phyloP scores from a whole-genome alignment of 768 basidiomycete species.

The Phlebiopsis flavidoalba region DNA sequence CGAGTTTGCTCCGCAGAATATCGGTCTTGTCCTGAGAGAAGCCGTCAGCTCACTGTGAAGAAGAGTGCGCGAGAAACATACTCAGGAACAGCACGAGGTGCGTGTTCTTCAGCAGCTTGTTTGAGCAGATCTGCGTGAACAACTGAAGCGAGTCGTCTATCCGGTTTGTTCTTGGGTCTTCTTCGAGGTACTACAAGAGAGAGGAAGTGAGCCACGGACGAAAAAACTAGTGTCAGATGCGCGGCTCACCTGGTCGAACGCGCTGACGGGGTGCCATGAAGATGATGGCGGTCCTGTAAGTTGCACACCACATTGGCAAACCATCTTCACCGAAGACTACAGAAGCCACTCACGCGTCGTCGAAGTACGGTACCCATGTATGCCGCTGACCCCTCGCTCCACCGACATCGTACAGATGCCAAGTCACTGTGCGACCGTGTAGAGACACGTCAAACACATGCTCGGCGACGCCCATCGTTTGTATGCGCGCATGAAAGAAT shows the following conservation, averaged over 20 bases:
- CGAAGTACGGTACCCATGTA: constrained; percentile 84
- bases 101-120: constrained; percentile 64
- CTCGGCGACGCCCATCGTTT: constrained; percentile 86
- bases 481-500: constrained; percentile 86
- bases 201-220: neutral
- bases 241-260: constrained; percentile 70
- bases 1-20: constrained; percentile 66
- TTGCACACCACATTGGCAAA: neutral
- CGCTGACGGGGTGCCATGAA: constrained; percentile 82
- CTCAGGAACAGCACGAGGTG: constrained; percentile 54
- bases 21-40: constrained; percentile 66
- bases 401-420: constrained; percentile 81
- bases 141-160: constrained; percentile 88
- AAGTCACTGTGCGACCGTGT: constrained; percentile 71
- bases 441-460: constrained; percentile 80
- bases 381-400: constrained; percentile 76
- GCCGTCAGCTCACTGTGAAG: constrained; percentile 28
- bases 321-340: neutral
- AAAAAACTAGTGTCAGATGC: neutral
- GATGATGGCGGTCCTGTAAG: constrained; percentile 60
- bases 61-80: constrained; percentile 54
- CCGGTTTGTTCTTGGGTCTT: constrained; percentile 79
- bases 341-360: constrained; percentile 42
- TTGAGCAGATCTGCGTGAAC: constrained; percentile 82
- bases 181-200: constrained; percentile 70